Evolutionary conservation across 176 grass and related monocot species (phyloP).

Genomic region (Ensete ventricosum): DNA sequence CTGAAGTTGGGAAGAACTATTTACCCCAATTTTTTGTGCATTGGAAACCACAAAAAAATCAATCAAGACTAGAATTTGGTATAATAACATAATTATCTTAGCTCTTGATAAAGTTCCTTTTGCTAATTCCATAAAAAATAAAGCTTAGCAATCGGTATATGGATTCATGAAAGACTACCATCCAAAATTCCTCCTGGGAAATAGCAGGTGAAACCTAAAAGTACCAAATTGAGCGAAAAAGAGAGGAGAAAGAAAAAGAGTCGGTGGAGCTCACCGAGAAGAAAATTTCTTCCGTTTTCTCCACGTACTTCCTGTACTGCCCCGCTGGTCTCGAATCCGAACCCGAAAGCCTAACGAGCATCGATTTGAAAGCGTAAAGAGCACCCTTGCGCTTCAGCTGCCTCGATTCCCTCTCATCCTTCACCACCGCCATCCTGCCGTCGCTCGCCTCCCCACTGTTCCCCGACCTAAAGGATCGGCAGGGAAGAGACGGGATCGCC

Average conservation of each 20-base stretch:
- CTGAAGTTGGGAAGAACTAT: too few species aligned
- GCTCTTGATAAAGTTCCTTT: too few species aligned
- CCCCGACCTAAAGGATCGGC: slow-evolving; percentile 51
- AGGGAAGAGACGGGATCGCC: background rate
- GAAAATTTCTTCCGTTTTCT: slow-evolving; percentile 93
- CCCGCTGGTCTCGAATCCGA: slow-evolving; percentile 43
- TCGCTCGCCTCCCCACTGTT: slow-evolving; percentile 11
- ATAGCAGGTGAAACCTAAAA: too few species aligned
- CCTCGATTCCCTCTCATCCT: slow-evolving; percentile 13
- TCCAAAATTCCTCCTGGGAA: too few species aligned
- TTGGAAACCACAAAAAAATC: too few species aligned
- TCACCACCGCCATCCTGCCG: slow-evolving; percentile 5
- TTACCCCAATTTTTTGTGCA: too few species aligned
- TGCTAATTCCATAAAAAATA: too few species aligned
- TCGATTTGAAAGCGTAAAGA: slow-evolving; percentile 68
- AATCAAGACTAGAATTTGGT: too few species aligned
- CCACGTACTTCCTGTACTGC: slow-evolving; percentile 57
- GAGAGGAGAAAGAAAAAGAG: background rate
- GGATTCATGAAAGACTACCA: too few species aligned
- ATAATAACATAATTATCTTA: too few species aligned
- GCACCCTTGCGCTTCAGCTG: slow-evolving; percentile 56
- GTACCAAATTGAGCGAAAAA: background rate
- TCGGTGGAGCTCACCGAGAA: slow-evolving; percentile 63
- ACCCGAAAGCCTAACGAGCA: slow-evolving; percentile 57
- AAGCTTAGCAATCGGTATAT: too few species aligned